A percentile compares a stretch with the other conserved stretches of the same genome.
phyloP scores from a whole-genome alignment of 768 basidiomycete genomes.

The Termitomyces sp. region DNA sequence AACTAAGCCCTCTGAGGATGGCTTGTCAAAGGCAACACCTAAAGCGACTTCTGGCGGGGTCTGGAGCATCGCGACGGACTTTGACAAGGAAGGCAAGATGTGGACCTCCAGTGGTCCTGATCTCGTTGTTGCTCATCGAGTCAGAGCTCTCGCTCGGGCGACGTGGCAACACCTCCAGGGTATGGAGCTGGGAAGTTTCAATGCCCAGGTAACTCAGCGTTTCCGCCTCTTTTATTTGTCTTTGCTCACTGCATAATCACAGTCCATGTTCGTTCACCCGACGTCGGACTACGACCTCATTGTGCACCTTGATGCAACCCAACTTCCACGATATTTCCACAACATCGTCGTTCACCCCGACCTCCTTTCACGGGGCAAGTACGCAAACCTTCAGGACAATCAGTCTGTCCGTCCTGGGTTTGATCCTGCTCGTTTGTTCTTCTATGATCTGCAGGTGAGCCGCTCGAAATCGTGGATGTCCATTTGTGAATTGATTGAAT shows the following conservation, averaged over 20 bases:
- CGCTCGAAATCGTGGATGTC: neutral
- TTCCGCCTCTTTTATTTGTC: neutral
- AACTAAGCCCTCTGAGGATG: slow-evolving; percentile 23
- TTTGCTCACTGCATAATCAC: neutral
- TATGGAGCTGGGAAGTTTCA: slow-evolving; percentile 42
- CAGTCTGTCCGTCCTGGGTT: slow-evolving; percentile 43
- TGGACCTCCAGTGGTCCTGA: slow-evolving; percentile 75
- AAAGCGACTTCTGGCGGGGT: slow-evolving; percentile 35
- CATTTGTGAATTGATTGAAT: slow-evolving; percentile 11
- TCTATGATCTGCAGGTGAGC: slow-evolving; percentile 66
- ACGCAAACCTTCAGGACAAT: slow-evolving; percentile 37
- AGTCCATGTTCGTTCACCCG: slow-evolving; percentile 87
- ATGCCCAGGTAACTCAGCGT: slow-evolving; percentile 49
- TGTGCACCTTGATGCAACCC: slow-evolving; percentile 60
- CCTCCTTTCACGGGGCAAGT: slow-evolving; percentile 40
- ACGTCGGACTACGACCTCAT: slow-evolving; percentile 82
- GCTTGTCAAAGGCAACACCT: slow-evolving; percentile 15
- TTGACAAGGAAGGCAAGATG: slow-evolving; percentile 65
- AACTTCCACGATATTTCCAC: slow-evolving; percentile 72
- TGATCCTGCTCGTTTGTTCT: slow-evolving; percentile 43
- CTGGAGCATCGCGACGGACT: slow-evolving; percentile 77
- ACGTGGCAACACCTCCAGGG: slow-evolving; percentile 56
- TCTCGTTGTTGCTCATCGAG: slow-evolving; percentile 65
- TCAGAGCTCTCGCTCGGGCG: slow-evolving; percentile 70
- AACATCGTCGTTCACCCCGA: slow-evolving; percentile 49